These are phyloP conservation scores for Nicotiana benthamiana DNA, from an alignment of 257 asterid genomes.

Conservation along the genomic window DNA sequence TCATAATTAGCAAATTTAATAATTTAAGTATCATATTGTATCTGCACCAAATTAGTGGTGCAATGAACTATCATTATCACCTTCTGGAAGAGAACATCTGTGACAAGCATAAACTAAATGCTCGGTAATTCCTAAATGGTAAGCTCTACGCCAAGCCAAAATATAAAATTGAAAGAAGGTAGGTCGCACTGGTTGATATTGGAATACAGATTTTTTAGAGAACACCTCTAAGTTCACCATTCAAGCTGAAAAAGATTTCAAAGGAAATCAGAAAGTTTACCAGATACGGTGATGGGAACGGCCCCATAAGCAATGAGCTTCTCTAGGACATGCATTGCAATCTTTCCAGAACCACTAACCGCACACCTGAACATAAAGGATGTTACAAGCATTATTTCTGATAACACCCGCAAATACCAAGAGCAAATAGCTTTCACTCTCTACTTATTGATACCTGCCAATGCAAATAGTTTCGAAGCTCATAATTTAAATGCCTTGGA, in stretches of 20 bases:
- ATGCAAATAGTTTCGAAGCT: background rate
- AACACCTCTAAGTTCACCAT: background rate
- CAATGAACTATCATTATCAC: background rate
- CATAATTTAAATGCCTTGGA: background rate
- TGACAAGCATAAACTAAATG: background rate
- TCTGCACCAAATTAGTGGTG: background rate
- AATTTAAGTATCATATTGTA: background rate
- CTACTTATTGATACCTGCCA: background rate
- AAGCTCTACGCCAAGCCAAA: background rate
- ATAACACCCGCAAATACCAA: background rate
- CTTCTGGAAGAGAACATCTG: background rate
- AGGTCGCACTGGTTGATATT: background rate
- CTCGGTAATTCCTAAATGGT: background rate
- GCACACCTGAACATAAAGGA: conserved; percentile 60
- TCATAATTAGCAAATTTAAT: conserved; percentile 11
- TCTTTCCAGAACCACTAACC: conserved; percentile 98
- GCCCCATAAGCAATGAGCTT: conserved; percentile 92
- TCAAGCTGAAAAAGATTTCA: background rate
- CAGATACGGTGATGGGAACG: conserved; percentile 86
- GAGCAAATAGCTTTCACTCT: background rate
- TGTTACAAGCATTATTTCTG: no score
- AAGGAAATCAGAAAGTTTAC: conserved; percentile 25
- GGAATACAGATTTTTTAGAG: background rate
- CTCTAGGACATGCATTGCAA: conserved; percentile 95
- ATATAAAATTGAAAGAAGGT: background rate